Evolutionary conservation across 2,329 filamentous ascomycete genomes (phyloP), one percentile per base, ranked within the genome.

Genomic region (Fusarium denticulatum): DNA sequence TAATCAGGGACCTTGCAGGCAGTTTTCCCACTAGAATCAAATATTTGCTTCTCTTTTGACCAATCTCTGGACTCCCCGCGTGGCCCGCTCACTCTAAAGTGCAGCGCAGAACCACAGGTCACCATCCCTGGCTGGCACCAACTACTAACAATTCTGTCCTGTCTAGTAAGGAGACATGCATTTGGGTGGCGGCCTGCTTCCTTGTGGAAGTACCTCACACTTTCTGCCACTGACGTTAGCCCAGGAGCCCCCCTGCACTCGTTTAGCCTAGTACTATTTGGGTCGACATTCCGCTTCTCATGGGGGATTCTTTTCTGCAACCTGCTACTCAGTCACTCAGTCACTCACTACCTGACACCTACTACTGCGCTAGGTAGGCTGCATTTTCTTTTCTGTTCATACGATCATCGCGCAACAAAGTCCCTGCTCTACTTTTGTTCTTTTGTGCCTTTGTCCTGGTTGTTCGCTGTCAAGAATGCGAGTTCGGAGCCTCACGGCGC

Each of bases 1-100:
- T 74, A 75, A 72, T 73, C 55, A 67, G 42, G 72, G 72, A 60
- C 64, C 72, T 73, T 74, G 72, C 72, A 74, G 71, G 60, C 58
- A 30, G 49, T 47, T 50, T 75, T 60, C 60, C 61, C 72, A 49
- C 72, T 69, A 74, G 68, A 75, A 70, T 55, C 32, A 52, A 60
- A 58, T 55, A 55, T 47, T 58, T 34, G 39, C 56, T 61, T 59
- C 42, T 63, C 7, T 28, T 45, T 45, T 15, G 45, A 36, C 67
- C 65, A 63, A 73, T 59, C 55, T 16, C 24, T 49, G 37, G n/a
- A 30, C 64, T 60, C 57, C 65, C 65, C 55, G 64, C 43, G 9
- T 9, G 58, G 7, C 46, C 69, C 60, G 42, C 65, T 60, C 36
- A 37, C 45, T 64, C 43, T 34, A 43, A 42, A 60, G 55, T 58